These are phyloP conservation scores for Tephrocybe rancida DNA, from an alignment of 768 basidiomycete genomes.

Conservation along the genomic window DNA sequence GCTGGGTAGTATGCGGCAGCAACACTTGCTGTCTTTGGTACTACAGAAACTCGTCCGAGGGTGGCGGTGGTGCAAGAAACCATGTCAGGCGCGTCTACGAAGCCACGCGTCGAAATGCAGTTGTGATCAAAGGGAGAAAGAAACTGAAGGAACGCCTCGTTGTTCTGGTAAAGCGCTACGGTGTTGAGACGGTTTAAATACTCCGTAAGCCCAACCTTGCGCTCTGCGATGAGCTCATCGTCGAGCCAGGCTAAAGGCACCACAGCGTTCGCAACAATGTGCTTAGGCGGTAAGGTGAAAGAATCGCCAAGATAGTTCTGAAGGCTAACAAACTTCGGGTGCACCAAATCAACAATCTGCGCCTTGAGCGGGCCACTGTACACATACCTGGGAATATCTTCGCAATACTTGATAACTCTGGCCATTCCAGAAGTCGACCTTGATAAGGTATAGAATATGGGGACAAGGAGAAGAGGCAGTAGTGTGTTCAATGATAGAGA, in stretches of 20 bases:
- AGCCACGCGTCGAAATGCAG: background rate
- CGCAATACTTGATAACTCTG: slow-evolving; percentile 30
- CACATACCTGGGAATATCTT: slow-evolving; percentile 48
- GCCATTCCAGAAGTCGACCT: slow-evolving; percentile 35
- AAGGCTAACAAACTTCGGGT: slow-evolving; percentile 28
- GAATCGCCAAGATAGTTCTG: slow-evolving; percentile 23
- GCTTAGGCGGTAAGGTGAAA: slow-evolving; percentile 40
- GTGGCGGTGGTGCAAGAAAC: slow-evolving; percentile 4
- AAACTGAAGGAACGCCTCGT: slow-evolving; percentile 33
- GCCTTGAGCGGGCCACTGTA: background rate
- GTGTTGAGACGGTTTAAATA: slow-evolving; percentile 38
- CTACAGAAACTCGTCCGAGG: background rate
- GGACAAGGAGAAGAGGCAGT: slow-evolving; percentile 47
- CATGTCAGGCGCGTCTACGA: slow-evolving; percentile 7
- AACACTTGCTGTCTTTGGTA: slow-evolving; percentile 23
- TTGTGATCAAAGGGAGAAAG: slow-evolving; percentile 19
- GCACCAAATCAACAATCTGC: background rate
- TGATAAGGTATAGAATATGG: slow-evolving; percentile 47
- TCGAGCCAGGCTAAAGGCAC: slow-evolving; percentile 49
- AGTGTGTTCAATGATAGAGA: slow-evolving; percentile 43
- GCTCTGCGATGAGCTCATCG: slow-evolving; percentile 45
- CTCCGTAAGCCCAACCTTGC: slow-evolving; percentile 40
- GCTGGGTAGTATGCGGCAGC: slow-evolving; percentile 53
- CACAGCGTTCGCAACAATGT: slow-evolving; percentile 41
- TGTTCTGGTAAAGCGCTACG: slow-evolving; percentile 29